These are phyloP conservation scores for Thymus mandschuricus DNA, from an alignment of 257 asterid genomes.

Conservation along the genomic window DNA sequence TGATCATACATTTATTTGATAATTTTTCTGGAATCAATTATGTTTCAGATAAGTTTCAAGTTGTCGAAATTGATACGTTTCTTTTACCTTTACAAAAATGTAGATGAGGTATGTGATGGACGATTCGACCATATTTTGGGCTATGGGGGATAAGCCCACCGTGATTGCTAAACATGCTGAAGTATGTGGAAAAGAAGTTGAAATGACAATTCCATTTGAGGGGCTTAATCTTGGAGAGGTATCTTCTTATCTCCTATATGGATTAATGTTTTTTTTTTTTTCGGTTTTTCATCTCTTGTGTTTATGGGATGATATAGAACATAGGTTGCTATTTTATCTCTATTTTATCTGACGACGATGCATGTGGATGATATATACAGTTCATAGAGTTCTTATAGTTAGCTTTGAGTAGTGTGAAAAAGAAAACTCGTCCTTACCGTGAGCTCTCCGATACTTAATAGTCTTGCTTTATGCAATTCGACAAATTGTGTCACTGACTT, in stretches of 20 bases:
- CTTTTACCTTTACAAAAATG: constrained; percentile 26
- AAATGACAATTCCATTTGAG: constrained; percentile 94
- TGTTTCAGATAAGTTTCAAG: neutral
- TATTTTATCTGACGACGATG: neutral
- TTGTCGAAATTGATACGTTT: constrained; percentile 1
- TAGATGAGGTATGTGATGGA: constrained; percentile 83
- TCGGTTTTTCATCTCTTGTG: neutral
- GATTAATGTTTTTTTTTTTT: neutral
- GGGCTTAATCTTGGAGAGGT: constrained; percentile 88
- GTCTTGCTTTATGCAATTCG: neutral
- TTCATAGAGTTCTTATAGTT: neutral
- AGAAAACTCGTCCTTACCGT: neutral
- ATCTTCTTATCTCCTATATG: constrained; percentile 21
- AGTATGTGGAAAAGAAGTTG: constrained; percentile 73
- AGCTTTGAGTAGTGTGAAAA: neutral
- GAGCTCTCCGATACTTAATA: neutral
- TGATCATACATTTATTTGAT: constrained; percentile 6
- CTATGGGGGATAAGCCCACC: constrained; percentile 58
- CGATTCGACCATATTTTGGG: constrained; percentile 97
- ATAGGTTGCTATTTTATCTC: neutral
- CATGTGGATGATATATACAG: neutral
- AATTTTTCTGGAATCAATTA: neutral
- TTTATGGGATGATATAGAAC: neutral
- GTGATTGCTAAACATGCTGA: constrained; percentile 81
- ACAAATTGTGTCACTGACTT: neutral